These are phyloP conservation scores for Plectosphaerella plurivora DNA, from an alignment of 2,329 filamentous ascomycete genomes.

Conservation along the genomic window DNA sequence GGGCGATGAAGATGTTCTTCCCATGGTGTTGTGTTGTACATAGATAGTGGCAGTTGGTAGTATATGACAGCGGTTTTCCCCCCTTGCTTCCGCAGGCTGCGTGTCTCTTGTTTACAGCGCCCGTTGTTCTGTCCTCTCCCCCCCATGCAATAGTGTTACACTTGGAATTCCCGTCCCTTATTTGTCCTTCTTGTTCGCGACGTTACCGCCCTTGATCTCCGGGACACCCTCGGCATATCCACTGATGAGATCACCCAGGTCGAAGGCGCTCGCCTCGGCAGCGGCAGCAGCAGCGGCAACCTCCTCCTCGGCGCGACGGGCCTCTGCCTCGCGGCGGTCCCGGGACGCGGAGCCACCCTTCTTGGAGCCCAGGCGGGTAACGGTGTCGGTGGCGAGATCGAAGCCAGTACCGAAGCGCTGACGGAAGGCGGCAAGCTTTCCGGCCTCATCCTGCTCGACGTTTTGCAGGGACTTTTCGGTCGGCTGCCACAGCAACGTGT, in stretches of 20 bases:
- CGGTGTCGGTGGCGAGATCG: constrained; percentile 52
- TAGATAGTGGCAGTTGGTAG: constrained; percentile 1
- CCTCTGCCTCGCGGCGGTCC: not conserved
- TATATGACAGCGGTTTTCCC: constrained; percentile 12
- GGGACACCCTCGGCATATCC: constrained; percentile 33
- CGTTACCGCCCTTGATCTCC: constrained; percentile 31
- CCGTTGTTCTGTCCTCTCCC: not conserved
- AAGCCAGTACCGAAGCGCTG: constrained; percentile 78
- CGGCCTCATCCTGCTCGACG: constrained; percentile 92
- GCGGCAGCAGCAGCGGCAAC: constrained; percentile 16
- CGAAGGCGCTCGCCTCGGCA: constrained; percentile 17
- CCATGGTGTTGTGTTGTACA: constrained; percentile 11
- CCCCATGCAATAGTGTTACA: constrained; percentile 16
- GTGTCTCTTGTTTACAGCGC: not conserved
- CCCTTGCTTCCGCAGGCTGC: too few relatives aligned
- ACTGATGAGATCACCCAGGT: constrained; percentile 47
- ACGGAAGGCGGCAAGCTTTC: constrained; percentile 81
- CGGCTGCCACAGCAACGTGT: constrained; percentile 89
- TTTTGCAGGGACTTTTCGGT: constrained; percentile 74
- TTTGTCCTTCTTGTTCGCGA: constrained; percentile 26
- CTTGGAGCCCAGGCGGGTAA: not conserved
- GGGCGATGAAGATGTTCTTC: constrained; percentile 1
- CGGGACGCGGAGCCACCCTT: constrained; percentile 4
- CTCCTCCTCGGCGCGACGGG: constrained; percentile 14
- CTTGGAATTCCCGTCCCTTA: constrained; percentile 25